Evolutionary conservation across 1,139 yeast species (phyloP).

Genomic region (Spencermartinsiella ligniputridi): DNA sequence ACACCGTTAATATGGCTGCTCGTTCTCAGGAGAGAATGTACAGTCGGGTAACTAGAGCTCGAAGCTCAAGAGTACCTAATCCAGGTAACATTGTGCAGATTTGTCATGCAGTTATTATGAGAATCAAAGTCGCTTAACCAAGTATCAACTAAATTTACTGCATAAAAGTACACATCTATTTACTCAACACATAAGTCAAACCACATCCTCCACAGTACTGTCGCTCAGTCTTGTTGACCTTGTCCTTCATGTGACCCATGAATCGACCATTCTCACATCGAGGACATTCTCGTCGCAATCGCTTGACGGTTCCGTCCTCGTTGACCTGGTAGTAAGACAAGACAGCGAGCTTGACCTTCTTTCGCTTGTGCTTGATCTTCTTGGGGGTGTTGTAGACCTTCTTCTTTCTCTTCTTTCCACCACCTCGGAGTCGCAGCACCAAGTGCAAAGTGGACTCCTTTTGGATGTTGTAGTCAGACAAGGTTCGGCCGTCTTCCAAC

Average conservation of each 20-base stretch:
- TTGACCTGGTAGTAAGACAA: conserved; percentile 99
- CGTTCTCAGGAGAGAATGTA: too few species aligned
- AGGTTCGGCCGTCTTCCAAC: conserved; percentile 98
- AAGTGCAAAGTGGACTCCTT: conserved; percentile 98
- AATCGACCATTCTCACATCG: conserved; percentile 97
- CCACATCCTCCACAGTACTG: conserved; percentile 99
- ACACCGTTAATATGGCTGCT: too few species aligned
- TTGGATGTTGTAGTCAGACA: conserved; percentile 99
- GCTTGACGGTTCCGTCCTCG: conserved; percentile 96
- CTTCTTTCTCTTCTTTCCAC: conserved; percentile 99
- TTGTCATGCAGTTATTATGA: too few species aligned
- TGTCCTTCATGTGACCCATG: conserved; percentile 98
- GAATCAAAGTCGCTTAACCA: too few species aligned
- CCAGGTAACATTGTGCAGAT: too few species aligned
- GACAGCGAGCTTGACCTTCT: conserved; percentile 63
- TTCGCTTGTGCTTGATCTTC: conserved; percentile 32
- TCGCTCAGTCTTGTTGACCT: conserved; percentile 96
- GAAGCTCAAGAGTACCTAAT: too few species aligned
- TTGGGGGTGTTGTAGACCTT: conserved; percentile 99
- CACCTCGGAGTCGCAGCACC: conserved; percentile 99
- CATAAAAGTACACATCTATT: background rate
- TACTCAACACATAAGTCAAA: conserved; percentile 58
- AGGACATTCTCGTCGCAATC: conserved; percentile 99
- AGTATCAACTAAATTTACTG: too few species aligned
- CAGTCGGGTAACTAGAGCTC: too few species aligned